A percentile compares a stretch with the other conserved stretches of the same genome.
phyloP scores from a whole-genome alignment of 306 rosid genomes.

The Glycine tomentella region DNA sequence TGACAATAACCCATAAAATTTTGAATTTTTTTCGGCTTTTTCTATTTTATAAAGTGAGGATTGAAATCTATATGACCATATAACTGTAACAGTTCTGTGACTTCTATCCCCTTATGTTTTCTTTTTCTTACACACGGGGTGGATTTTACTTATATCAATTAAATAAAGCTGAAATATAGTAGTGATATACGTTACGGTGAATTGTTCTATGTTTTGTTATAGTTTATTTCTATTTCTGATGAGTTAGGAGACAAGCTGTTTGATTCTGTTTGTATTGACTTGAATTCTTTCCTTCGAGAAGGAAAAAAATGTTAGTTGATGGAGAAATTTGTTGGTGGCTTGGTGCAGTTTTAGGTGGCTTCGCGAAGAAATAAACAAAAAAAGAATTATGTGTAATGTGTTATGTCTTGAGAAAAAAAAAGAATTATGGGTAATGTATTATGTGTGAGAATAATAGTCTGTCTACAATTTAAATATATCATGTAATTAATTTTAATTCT shows the following conservation, averaged over 20 bases:
- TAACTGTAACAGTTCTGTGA: constrained; percentile 51
- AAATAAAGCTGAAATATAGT: constrained; percentile 44
- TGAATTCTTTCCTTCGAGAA: constrained; percentile 33
- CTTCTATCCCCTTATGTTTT: constrained; percentile 70
- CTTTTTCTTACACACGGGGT: constrained; percentile 66
- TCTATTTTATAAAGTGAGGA: constrained; percentile 25
- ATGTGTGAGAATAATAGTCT: too few relatives aligned
- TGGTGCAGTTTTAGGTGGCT: constrained; percentile 33
- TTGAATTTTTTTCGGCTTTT: constrained; percentile 44
- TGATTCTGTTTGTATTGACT: constrained; percentile 14
- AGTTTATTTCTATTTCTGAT: background rate
- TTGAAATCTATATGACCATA: constrained; percentile 22
- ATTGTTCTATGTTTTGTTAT: background rate
- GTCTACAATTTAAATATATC: too few relatives aligned
- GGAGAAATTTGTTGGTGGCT: constrained; percentile 28
- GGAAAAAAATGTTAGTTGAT: constrained; percentile 42
- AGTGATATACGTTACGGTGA: background rate
- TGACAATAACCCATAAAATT: constrained; percentile 61
- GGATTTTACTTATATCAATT: constrained; percentile 57
- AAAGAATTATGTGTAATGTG: background rate
- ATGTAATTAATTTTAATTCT: too few relatives aligned
- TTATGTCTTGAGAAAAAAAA: too few relatives aligned
- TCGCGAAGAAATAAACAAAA: background rate
- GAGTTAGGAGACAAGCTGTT: background rate
- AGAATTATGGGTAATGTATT: background rate